Base-by-base conservation (phyloP, 257 asterid genomes). In the Henckelia pumila region DNA sequence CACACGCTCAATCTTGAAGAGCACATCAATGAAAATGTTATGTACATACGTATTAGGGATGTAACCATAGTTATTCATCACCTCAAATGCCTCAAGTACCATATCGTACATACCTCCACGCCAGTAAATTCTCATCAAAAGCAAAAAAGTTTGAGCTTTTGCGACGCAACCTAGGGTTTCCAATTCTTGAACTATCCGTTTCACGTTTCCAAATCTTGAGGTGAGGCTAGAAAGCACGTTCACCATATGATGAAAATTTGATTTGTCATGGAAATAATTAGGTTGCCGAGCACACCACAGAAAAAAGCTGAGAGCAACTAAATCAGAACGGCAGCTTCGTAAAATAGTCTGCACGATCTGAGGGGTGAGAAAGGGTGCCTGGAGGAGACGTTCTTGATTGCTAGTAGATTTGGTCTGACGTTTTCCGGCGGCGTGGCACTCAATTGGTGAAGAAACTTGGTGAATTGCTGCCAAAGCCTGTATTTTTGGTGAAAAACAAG, bases 221-320 rank as follows among this genome's bases (percentile, higher is more conserved):
- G 82, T 85, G 57, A 89, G 80, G 57, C 84, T 75, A 63, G 88
- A 79, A 47, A 87, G 73, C 40, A 89, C 89, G 28, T 59, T 71
- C 33, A 83, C 93, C 89, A 87, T 84, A 70, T 83, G 79, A 20
- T 49, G 77, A 66, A 85, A 85, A 37, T 85, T 67, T 63, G 61
- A 76, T 52, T 75, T 86, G 26, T 84, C 89, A 50, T 89, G 95
- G 61, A 87, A 89, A 66, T 82, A 89, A 72, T 87, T 68, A 21
- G 83, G 89, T 55, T 82, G 91, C 52, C 82, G 82, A 10, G 96
- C 96, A 75, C 89, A 84, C 91, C 95, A 85, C 50, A 87, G 63
- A 78, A 87, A 89, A 61, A 74, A 79, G 37, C 73, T 80, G 28
- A 89, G 83, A 75, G 94, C 80, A 68, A 76, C 62, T 61, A 89